A percentile compares a stretch with the other conserved stretches of the same genome.
phyloP scores from a whole-genome alignment of 768 basidiomycete species.

The Cystobasidium onofrii region DNA sequence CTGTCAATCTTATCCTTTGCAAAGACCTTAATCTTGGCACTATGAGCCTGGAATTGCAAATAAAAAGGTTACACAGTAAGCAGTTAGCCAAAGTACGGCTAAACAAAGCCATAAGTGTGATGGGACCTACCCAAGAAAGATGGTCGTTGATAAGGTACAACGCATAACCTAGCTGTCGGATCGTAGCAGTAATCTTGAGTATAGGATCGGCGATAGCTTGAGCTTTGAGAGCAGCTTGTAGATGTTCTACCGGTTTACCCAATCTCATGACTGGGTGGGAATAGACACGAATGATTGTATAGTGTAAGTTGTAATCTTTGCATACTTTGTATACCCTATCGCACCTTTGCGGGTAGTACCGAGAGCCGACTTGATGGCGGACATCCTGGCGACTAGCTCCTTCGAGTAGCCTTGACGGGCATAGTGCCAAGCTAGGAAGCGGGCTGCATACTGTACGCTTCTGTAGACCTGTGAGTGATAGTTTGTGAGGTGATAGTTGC shows the following conservation, averaged over 20 bases:
- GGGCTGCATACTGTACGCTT: slow-evolving; percentile 78
- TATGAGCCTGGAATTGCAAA: slow-evolving; percentile 44
- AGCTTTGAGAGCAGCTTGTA: slow-evolving; percentile 75
- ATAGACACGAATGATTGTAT: too few relatives aligned
- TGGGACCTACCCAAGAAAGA: slow-evolving; percentile 67
- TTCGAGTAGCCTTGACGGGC: slow-evolving; percentile 59
- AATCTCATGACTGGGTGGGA: slow-evolving; percentile 68
- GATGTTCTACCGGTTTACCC: slow-evolving; percentile 86
- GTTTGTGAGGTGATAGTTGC: not conserved
- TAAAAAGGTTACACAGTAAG: too few relatives aligned
- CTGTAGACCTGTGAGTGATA: slow-evolving; percentile 71
- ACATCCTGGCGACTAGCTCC: slow-evolving; percentile 64
- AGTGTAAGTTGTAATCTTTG: too few relatives aligned
- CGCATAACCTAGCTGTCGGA: slow-evolving; percentile 78
- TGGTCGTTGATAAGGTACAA: slow-evolving; percentile 76
- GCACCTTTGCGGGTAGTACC: slow-evolving; percentile 76
- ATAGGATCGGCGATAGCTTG: slow-evolving; percentile 49
- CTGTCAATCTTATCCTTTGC: slow-evolving; percentile 7
- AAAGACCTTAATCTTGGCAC: slow-evolving; percentile 40
- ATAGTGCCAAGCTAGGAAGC: slow-evolving; percentile 75
- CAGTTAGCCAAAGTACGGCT: too few relatives aligned
- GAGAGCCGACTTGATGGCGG: slow-evolving; percentile 74
- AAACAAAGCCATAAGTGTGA: not conserved
- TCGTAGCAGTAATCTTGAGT: slow-evolving; percentile 71
- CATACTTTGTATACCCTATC: slow-evolving; percentile 38